These are phyloP conservation scores for Hypocreales sp. DNA, from an alignment of 2,329 filamentous ascomycete genomes.

Conservation along the genomic window DNA sequence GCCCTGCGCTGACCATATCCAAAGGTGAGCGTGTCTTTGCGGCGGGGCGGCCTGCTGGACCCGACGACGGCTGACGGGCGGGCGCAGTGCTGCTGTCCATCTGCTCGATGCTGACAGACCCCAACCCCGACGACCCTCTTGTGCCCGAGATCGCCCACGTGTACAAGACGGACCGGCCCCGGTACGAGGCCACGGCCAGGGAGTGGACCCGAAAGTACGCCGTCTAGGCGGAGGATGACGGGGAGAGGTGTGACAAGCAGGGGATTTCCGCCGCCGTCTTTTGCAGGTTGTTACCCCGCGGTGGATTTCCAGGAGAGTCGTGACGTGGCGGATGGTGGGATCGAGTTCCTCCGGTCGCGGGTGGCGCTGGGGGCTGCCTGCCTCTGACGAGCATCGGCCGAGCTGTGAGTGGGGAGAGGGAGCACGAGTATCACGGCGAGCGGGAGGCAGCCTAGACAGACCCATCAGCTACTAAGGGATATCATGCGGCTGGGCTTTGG, in stretches of 20 bases:
- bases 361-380: no score
- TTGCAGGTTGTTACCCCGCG: constrained; percentile 2
- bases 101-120: constrained; percentile 99
- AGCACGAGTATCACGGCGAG: constrained; percentile 10
- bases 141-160: constrained; percentile 98
- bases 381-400: constrained; percentile 6
- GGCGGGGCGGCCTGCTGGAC: no score
- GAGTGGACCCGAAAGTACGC: constrained; percentile 99
- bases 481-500: constrained; percentile 21
- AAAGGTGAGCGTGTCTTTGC: constrained; percentile 68
- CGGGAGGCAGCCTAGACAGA: constrained; percentile 19
- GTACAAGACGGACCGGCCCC: constrained; percentile 95
- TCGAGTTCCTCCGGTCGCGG: no score
- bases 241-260: constrained; percentile 11
- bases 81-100: constrained; percentile 91
- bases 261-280: constrained; percentile 10
- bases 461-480: constrained; percentile 20
- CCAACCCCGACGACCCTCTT: constrained; percentile 96
- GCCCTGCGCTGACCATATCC: constrained; percentile 91
- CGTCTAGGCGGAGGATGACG: constrained; percentile 40
- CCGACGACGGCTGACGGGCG: no score
- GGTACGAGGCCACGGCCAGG: constrained; percentile 90
- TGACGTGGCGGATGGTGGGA: constrained; percentile 1
- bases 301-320: constrained; percentile 1
- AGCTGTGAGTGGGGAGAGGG: constrained; percentile 9